Conservation (phyloP, 768 basidiomycete genomes). For the Pleurotus ostreatus region DNA sequence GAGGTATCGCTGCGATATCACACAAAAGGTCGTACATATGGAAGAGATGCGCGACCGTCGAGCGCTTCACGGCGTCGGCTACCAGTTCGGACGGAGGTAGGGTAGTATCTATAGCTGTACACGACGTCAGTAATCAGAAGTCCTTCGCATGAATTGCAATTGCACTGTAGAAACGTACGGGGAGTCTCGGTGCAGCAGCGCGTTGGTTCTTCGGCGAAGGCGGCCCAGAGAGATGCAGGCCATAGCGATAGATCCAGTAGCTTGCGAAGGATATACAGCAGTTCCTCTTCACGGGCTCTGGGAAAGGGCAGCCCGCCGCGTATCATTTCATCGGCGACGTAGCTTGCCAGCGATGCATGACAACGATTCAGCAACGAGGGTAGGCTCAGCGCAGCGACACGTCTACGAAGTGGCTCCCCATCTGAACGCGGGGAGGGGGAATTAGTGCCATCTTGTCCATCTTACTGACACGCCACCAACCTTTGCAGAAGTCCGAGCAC, state of each 20-base stretch:
- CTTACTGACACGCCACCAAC: constrained; percentile 26
- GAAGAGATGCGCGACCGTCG: constrained; percentile 81
- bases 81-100: constrained; percentile 53
- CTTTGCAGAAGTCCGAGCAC: constrained; percentile 63
- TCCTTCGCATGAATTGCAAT: neutral
- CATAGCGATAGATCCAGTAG: constrained; percentile 70
- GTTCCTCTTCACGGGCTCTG: constrained; percentile 82
- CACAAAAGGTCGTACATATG: constrained; percentile 79
- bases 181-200: constrained; percentile 52
- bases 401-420: constrained; percentile 50
- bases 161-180: constrained; percentile 31
- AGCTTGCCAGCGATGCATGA: constrained; percentile 59
- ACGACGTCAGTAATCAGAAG: constrained; percentile 3
- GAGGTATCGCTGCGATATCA: constrained; percentile 72
- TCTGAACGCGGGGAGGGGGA: constrained; percentile 37
- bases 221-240: constrained; percentile 75
- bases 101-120: constrained; percentile 36
- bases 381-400: constrained; percentile 71
- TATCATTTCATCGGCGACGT: constrained; percentile 79
- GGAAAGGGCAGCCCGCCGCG: constrained; percentile 89
- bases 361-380: constrained; percentile 78
- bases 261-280: constrained; percentile 79
- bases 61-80: constrained; percentile 69
- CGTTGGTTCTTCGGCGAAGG: constrained; percentile 62
- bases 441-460: neutral